Conservation (phyloP, 345 rosid genomes). For the Hypericum androsaemum region DNA sequence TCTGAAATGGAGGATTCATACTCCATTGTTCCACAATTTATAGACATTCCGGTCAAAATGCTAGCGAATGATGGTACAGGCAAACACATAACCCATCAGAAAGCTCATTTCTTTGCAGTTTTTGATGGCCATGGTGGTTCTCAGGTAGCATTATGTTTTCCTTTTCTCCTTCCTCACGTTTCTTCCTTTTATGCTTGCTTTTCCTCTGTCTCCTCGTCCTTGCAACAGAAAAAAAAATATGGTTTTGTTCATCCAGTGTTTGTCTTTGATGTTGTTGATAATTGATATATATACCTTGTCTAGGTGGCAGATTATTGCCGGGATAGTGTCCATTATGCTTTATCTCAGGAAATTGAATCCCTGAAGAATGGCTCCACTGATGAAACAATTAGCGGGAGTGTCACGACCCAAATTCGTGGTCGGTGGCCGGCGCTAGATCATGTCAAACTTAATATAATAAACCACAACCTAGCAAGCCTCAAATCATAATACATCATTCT, state of each 20-base stretch:
- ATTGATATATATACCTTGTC: slow-evolving; percentile 11
- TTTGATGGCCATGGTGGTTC: slow-evolving; percentile 98
- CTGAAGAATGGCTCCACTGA: slow-evolving; percentile 30
- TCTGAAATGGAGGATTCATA: slow-evolving; percentile 97
- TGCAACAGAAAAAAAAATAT: neutral
- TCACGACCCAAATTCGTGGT: too few species aligned
- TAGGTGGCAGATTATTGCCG: slow-evolving; percentile 90
- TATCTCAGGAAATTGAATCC: slow-evolving; percentile 57
- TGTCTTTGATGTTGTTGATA: slow-evolving; percentile 10
- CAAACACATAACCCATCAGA: slow-evolving; percentile 43
- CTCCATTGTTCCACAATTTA: slow-evolving; percentile 49
- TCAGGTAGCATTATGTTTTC: slow-evolving; percentile 51
- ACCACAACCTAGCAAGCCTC: too few species aligned
- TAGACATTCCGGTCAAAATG: slow-evolving; percentile 68
- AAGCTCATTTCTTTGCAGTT: slow-evolving; percentile 80
- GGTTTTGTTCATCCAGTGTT: neutral
- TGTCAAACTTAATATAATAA: too few species aligned
- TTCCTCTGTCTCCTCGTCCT: slow-evolving; percentile 3
- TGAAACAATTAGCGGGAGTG: slow-evolving; percentile 37
- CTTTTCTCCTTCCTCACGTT: too few species aligned
- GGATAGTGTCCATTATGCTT: slow-evolving; percentile 53
- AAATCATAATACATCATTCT: too few species aligned
- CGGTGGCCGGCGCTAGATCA: too few species aligned
- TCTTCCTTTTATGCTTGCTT: neutral
- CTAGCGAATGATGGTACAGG: slow-evolving; percentile 48